These are phyloP conservation scores for Dactylonectria estremocensis DNA, from an alignment of 2,329 filamentous ascomycete species.

Conservation along the genomic window DNA sequence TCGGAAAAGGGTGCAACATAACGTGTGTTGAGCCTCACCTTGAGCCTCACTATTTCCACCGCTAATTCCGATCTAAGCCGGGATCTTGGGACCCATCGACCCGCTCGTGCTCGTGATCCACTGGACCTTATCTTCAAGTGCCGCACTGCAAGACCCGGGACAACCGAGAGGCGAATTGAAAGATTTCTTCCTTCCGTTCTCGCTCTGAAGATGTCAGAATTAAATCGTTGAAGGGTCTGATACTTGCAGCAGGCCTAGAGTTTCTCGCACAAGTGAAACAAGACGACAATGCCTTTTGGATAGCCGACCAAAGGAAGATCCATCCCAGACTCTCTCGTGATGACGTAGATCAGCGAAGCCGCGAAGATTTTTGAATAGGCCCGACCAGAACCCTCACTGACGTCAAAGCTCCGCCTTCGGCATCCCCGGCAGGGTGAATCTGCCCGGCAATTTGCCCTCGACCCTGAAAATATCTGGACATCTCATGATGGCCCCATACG, in stretches of 20 bases:
- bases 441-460: conserved; percentile 9
- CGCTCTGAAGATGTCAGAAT: neutral
- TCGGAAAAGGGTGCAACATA: neutral
- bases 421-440: conserved; percentile 19
- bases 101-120: conserved; percentile 17
- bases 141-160: neutral
- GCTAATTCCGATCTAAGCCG: conserved; percentile 18
- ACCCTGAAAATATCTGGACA: conserved; percentile 13
- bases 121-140: conserved; percentile 24
- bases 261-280: neutral
- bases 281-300: neutral
- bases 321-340: neutral
- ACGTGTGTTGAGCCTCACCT: conserved; percentile 6
- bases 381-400: conserved; percentile 29
- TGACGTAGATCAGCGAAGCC: conserved; percentile 24
- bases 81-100: conserved; percentile 22
- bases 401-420: conserved; percentile 35
- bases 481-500: conserved; percentile 31
- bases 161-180: neutral
- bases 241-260: neutral
- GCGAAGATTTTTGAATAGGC: conserved; percentile 20
- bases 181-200: neutral
- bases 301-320: neutral
- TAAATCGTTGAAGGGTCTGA: neutral
- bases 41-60: conserved; percentile 31